A percentile compares a stretch with the other conserved stretches of the same genome.
Evolutionary conservation across 164 flowering plant species (phyloP).

Genomic region (Saururus chinensis): DNA sequence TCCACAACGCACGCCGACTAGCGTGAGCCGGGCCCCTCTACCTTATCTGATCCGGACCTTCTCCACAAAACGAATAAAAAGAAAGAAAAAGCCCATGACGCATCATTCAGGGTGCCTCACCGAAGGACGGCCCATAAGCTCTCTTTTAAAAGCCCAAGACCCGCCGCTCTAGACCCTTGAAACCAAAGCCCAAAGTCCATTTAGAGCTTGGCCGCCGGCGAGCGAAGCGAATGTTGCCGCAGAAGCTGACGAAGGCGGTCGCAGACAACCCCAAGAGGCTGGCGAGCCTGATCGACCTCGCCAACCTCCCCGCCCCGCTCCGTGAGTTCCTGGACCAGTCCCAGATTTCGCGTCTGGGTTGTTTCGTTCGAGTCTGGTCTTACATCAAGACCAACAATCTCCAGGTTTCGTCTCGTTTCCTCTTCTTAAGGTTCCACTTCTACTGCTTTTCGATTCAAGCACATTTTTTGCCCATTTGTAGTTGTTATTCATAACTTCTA

Average conservation of each 20-base stretch:
- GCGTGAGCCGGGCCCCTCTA: too few relatives aligned
- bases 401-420: constrained; percentile 37
- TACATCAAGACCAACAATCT: constrained; percentile 88
- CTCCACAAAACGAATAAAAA: too few relatives aligned
- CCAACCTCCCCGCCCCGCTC: constrained; percentile 69
- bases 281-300: constrained; percentile 72
- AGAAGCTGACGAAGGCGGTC: constrained; percentile 37
- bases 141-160: too few relatives aligned
- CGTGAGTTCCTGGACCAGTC: constrained; percentile 86
- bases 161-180: too few relatives aligned
- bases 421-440: neutral
- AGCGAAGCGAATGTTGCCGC: constrained; percentile 37
- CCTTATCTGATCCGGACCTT: too few relatives aligned
- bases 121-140: too few relatives aligned
- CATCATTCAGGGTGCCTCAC: too few relatives aligned
- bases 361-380: constrained; percentile 89
- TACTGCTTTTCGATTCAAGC: neutral
- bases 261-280: constrained; percentile 81
- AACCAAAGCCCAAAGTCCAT: too few relatives aligned
- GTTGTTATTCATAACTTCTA: neutral
- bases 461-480: too few relatives aligned
- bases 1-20: too few relatives aligned
- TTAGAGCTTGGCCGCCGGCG: neutral
- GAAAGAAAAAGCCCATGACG: too few relatives aligned
- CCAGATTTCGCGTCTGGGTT: constrained; percentile 75